Percentiles rank a stretch among this genome's conserved stretches.
phyloP scores from a whole-genome alignment of 2,329 filamentous ascomycete species.

The Dendryphion nanum region DNA sequence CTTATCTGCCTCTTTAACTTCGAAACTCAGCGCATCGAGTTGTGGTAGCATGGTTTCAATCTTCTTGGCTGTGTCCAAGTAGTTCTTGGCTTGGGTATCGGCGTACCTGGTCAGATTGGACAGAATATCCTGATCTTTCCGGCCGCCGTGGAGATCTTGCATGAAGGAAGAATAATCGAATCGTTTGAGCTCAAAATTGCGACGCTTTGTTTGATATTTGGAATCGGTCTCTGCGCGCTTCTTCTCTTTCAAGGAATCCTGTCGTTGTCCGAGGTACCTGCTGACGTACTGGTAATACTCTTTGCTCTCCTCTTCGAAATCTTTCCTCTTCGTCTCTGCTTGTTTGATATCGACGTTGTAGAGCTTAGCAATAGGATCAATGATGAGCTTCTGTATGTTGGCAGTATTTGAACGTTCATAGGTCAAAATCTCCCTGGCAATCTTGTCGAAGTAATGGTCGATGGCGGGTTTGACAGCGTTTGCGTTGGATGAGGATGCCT shows the following conservation, averaged over 20 bases:
- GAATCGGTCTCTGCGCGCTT: constrained; percentile 92
- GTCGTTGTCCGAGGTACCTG: constrained; percentile 91
- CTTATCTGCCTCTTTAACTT: constrained; percentile 92
- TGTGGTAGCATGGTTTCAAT: constrained; percentile 85
- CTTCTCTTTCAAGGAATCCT: constrained; percentile 96
- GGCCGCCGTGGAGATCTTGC: constrained; percentile 98
- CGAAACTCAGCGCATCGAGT: constrained; percentile 79
- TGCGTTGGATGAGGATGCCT: constrained; percentile 85
- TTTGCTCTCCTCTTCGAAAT: constrained; percentile 98
- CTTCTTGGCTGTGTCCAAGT: constrained; percentile 79
- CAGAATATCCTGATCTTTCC: constrained; percentile 94
- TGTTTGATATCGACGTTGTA: constrained; percentile 98
- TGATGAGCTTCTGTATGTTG: constrained; percentile 89
- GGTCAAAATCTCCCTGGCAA: constrained; percentile 80
- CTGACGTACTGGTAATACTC: constrained; percentile 97
- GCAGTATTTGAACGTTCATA: constrained; percentile 83
- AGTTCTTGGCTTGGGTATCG: constrained; percentile 81
- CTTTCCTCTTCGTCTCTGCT: constrained; percentile 92
- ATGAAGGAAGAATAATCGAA: constrained; percentile 99
- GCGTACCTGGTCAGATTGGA: constrained; percentile 94
- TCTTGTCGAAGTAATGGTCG: constrained; percentile 98
- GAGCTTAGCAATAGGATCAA: constrained; percentile 86
- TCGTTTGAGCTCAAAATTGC: constrained; percentile 93
- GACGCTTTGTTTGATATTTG: constrained; percentile 91
- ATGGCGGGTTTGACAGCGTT: constrained; percentile 96